phyloP scores from a whole-genome alignment of 192 early-diverging fungal species.

The Paraglomus occultum region DNA sequence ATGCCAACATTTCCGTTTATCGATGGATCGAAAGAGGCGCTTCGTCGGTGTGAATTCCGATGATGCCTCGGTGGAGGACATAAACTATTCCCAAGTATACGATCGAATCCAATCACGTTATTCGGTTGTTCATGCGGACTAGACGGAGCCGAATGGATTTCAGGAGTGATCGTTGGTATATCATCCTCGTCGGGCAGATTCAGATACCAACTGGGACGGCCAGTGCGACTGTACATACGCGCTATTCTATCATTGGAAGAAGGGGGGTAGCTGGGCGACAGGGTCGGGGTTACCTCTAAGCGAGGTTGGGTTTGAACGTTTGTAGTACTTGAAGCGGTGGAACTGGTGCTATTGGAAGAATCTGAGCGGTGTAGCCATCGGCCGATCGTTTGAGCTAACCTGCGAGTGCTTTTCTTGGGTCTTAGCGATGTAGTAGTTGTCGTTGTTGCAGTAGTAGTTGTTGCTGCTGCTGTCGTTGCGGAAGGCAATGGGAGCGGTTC shows the following conservation, averaged over 20 bases:
- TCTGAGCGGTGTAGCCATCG: background rate
- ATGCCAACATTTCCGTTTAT: too few species aligned
- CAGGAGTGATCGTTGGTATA: background rate
- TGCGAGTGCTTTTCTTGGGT: slow-evolving; percentile 17
- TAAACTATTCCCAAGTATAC: too few species aligned
- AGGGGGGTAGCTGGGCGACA: background rate
- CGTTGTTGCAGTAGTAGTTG: background rate
- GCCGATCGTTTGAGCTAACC: slow-evolving; percentile 9
- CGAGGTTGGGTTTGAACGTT: too few species aligned
- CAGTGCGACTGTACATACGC: background rate
- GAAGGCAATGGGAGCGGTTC: background rate
- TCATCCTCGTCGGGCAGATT: slow-evolving; percentile 21
- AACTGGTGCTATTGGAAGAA: background rate
- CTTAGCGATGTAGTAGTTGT: background rate
- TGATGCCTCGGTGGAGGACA: too few species aligned
- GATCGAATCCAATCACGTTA: too few species aligned
- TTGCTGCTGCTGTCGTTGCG: background rate
- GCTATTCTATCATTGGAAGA: background rate
- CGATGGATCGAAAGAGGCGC: too few species aligned
- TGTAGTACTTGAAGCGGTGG: background rate
- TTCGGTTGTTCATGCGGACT: slow-evolving; percentile 1
- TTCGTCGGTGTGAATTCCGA: too few species aligned
- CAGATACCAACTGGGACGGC: slow-evolving; percentile 7
- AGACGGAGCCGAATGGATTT: slow-evolving; percentile 11
- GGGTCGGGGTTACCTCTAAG: too few species aligned